Evolutionary conservation across 441 rosid genomes (phyloP).

Genomic region (Pelargonium fulgidum): DNA sequence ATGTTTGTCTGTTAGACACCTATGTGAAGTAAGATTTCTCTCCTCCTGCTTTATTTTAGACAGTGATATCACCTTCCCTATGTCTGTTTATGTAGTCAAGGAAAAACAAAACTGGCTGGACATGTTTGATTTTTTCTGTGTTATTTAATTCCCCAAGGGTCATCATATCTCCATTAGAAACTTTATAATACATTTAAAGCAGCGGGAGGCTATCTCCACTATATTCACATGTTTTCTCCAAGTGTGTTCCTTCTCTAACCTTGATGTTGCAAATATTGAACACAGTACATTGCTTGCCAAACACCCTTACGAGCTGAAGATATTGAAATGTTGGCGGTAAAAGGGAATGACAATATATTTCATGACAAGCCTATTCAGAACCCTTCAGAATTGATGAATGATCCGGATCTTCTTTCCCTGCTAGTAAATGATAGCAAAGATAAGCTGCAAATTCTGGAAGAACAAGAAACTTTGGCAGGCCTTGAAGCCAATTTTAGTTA

Average conservation of each 20-base stretch:
- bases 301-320: conserved; percentile 44
- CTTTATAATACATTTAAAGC: not conserved
- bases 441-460: conserved; percentile 36
- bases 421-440: conserved; percentile 31
- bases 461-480: conserved; percentile 46
- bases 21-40: conserved; percentile 45
- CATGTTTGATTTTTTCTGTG: not conserved
- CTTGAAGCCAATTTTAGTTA: conserved; percentile 28
- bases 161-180: not conserved
- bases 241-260: conserved; percentile 18
- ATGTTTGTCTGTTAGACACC: conserved; percentile 44
- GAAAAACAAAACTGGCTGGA: too few relatives aligned
- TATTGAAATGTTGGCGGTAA: conserved; percentile 41
- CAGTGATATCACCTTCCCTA: not conserved
- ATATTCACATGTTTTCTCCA: conserved; percentile 16
- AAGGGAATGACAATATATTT: conserved; percentile 21
- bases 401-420: conserved; percentile 14
- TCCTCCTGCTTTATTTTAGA: not conserved
- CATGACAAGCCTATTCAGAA: conserved; percentile 19
- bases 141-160: not conserved
- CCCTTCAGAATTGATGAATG: conserved; percentile 21
- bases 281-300: conserved; percentile 48
- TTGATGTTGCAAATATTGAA: conserved; percentile 9
- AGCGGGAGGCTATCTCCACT: not conserved
- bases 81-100: not conserved